phyloP scores from a whole-genome alignment of 2,329 filamentous ascomycete species.

The Ophiocordyceps camponoti-leonardi region DNA sequence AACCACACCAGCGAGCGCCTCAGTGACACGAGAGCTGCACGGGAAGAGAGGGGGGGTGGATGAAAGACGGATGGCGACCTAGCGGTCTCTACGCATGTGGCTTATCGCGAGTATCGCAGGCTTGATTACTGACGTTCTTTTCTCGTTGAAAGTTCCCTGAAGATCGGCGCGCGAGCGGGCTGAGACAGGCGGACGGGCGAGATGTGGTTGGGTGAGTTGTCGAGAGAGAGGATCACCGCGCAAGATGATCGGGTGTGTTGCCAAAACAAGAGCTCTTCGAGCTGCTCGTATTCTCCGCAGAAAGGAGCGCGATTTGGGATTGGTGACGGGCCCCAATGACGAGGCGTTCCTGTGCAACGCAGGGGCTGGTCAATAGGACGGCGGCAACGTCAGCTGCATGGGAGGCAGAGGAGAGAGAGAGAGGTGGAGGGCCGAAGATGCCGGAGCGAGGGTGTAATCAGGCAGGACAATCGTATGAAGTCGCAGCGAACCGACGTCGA shows the following conservation, averaged over 20 bases:
- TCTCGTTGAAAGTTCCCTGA: background rate
- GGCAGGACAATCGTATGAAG: background rate
- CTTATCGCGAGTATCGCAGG: slow-evolving; percentile 1
- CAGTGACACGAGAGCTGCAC: slow-evolving; percentile 10
- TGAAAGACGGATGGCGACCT: slow-evolving; percentile 10
- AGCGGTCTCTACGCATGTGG: slow-evolving; percentile 8
- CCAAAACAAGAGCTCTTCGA: slow-evolving; percentile 7
- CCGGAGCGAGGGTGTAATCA: slow-evolving; percentile 3
- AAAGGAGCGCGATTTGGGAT: slow-evolving; percentile 8
- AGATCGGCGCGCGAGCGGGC: slow-evolving; percentile 1
- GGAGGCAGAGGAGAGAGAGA: slow-evolving; percentile 1
- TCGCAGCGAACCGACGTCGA: background rate
- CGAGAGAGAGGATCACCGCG: slow-evolving; percentile 6
- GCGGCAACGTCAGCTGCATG: slow-evolving; percentile 6
- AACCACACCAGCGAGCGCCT: slow-evolving; percentile 16
- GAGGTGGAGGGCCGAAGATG: slow-evolving; percentile 2
- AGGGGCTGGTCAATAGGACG: slow-evolving; percentile 9
- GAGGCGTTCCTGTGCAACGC: slow-evolving; percentile 9
- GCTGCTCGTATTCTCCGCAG: slow-evolving; percentile 15
- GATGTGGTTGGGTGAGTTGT: slow-evolving; percentile 1
- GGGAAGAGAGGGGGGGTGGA: slow-evolving; percentile 5
- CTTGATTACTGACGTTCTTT: slow-evolving; percentile 1
- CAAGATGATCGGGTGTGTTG: slow-evolving; percentile 8
- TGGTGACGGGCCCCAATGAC: slow-evolving; percentile 4
- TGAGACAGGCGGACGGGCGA: slow-evolving; percentile 3